Conservation (phyloP, 768 basidiomycete species). For the Floccularia luteovirens region DNA sequence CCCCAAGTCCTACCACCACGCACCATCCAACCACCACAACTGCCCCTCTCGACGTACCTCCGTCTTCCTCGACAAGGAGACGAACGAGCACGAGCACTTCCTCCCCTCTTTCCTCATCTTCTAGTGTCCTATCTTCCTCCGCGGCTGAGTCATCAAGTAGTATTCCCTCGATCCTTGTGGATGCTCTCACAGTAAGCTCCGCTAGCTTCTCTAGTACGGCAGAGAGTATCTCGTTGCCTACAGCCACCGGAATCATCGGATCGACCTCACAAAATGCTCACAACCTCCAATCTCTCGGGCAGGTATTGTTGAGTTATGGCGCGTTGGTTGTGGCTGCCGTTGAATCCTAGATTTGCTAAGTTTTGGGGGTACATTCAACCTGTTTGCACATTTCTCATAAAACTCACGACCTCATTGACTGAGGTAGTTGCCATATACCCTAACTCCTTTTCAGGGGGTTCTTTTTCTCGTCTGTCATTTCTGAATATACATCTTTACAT, state of each 20-base stretch:
- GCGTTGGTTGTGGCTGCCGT: neutral
- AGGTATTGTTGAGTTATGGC: neutral
- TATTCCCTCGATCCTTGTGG: neutral
- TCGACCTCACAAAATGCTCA: neutral
- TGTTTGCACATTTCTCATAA: too few species aligned
- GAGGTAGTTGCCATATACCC: too few species aligned
- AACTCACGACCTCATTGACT: too few species aligned
- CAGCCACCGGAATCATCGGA: neutral
- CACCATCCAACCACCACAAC: neutral
- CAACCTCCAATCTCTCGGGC: neutral
- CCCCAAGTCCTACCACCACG: slow-evolving; percentile 4
- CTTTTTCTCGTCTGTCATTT: too few species aligned
- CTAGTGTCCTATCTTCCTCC: too few species aligned
- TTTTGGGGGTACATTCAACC: neutral
- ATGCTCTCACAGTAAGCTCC: neutral
- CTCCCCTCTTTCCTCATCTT: neutral
- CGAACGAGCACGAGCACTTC: neutral
- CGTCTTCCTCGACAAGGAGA: neutral
- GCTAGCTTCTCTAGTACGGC: neutral
- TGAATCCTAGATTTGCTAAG: neutral
- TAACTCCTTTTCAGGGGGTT: too few species aligned
- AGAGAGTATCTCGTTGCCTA: slow-evolving; percentile 5
- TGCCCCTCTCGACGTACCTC: neutral
- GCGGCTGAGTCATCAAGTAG: too few species aligned
- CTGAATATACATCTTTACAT: too few species aligned